phyloP scores from a whole-genome alignment of 2,329 filamentous ascomycete species.

The Dactylellina drechsleri region DNA sequence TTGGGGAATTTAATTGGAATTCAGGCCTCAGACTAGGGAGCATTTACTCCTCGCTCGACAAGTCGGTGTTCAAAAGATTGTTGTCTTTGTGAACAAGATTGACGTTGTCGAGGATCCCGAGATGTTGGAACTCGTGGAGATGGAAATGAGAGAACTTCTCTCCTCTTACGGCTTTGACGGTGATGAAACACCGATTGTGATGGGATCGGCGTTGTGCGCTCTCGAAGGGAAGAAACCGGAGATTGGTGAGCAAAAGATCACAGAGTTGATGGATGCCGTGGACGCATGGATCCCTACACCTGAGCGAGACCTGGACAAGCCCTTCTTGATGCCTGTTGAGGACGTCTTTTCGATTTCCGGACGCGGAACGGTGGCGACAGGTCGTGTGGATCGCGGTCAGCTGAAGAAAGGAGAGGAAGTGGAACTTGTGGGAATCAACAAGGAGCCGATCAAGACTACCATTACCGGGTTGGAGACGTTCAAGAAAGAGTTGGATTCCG shows the following conservation, averaged over 20 bases:
- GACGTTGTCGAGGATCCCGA: conserved; percentile 97
- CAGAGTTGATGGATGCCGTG: conserved; percentile 87
- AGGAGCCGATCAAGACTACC: conserved; percentile 91
- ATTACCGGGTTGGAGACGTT: conserved; percentile 99
- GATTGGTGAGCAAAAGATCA: conserved; percentile 86
- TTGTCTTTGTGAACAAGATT: conserved; percentile 99
- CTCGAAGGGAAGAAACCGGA: conserved; percentile 87
- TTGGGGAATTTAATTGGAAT: conserved; percentile 6
- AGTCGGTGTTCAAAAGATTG: conserved; percentile 96
- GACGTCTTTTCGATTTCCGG: conserved; percentile 90
- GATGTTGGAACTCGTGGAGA: conserved; percentile 99
- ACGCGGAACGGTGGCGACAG: conserved; percentile 95
- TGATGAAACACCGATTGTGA: conserved; percentile 95
- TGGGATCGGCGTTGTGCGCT: conserved; percentile 95
- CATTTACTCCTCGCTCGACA: conserved; percentile 97
- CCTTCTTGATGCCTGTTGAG: conserved; percentile 98
- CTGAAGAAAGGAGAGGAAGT: conserved; percentile 95
- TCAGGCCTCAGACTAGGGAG: conserved; percentile 93
- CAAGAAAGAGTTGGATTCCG: conserved; percentile 99
- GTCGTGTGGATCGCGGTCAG: conserved; percentile 93
- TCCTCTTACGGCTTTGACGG: conserved; percentile 94
- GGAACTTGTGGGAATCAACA: conserved; percentile 89
- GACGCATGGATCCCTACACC: conserved; percentile 98
- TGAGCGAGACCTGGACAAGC: conserved; percentile 92
- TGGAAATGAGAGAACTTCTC: conserved; percentile 99